Conservation (phyloP, 2,329 filamentous ascomycete genomes). For the Sphaceloma murrayae region DNA sequence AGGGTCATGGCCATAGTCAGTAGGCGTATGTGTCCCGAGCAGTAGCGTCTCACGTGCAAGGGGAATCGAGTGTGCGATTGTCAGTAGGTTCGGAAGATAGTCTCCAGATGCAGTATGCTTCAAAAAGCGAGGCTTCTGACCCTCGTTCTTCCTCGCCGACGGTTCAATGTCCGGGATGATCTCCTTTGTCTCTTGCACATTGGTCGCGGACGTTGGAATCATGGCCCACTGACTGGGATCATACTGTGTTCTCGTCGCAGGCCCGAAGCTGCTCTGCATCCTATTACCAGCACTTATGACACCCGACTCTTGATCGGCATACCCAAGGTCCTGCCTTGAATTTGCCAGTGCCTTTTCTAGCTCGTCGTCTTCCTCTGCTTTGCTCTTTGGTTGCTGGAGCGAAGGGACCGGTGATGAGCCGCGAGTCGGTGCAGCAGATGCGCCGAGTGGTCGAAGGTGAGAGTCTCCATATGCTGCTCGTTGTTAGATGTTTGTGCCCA, state of each 20-base stretch:
- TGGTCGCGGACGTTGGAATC: conserved; percentile 33
- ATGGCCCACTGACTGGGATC: conserved; percentile 48
- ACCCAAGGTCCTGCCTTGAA: conserved; percentile 20
- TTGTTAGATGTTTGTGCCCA: not conserved
- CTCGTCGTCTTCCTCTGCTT: conserved; percentile 26
- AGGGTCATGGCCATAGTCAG: conserved; percentile 45
- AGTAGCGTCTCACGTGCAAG: conserved; percentile 49
- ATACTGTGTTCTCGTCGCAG: conserved; percentile 46
- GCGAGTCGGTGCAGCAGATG: conserved; percentile 27
- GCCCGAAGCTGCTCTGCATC: conserved; percentile 38
- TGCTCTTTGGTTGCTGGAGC: conserved; percentile 23
- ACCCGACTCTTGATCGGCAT: conserved; percentile 44
- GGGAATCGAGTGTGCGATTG: conserved; percentile 54
- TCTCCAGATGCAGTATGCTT: conserved; percentile 45
- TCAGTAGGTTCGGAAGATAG: conserved; percentile 49
- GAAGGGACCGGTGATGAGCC: conserved; percentile 24
- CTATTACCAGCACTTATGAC: conserved; percentile 11
- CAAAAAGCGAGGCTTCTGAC: conserved; percentile 47
- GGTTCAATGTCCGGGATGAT: conserved; percentile 43
- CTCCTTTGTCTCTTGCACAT: conserved; percentile 35
- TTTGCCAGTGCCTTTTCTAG: conserved; percentile 23
- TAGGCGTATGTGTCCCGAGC: conserved; percentile 35
- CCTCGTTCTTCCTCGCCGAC: conserved; percentile 37
- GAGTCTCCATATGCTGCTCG: conserved; percentile 18
- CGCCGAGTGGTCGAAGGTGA: conserved; percentile 24